phyloP scores from a whole-genome alignment of 2,329 filamentous ascomycete species.

The Aspergillus ruber region DNA sequence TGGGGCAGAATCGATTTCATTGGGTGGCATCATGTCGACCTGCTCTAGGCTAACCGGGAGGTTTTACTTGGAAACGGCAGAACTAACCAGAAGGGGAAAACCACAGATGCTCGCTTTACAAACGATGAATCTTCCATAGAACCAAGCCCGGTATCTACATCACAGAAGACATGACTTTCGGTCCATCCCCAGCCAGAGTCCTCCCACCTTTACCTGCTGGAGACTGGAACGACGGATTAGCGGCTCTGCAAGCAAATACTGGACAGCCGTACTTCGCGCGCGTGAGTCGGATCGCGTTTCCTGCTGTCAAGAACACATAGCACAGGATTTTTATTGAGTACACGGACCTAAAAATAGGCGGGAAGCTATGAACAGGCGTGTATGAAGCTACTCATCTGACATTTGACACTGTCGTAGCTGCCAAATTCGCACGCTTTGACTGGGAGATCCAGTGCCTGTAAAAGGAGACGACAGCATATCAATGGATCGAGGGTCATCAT shows the following conservation, averaged over 20 bases:
- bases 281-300: constrained; percentile 12
- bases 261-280: constrained; percentile 16
- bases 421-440: constrained; percentile 34
- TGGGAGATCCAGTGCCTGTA: constrained; percentile 34
- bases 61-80: too few species aligned
- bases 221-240: constrained; percentile 26
- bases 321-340: constrained; percentile 18
- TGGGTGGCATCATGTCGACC: too few species aligned
- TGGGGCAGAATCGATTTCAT: too few species aligned
- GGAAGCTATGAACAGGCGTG: constrained; percentile 17
- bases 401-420: constrained; percentile 17
- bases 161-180: constrained; percentile 24
- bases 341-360: constrained; percentile 11
- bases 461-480: constrained; percentile 32
- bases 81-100: too few species aligned
- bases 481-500: constrained; percentile 29
- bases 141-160: constrained; percentile 19
- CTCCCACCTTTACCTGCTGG: constrained; percentile 18
- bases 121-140: constrained; percentile 11
- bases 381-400: constrained; percentile 16
- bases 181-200: constrained; percentile 16
- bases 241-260: constrained; percentile 10
- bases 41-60: too few species aligned
- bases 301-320: constrained; percentile 15
- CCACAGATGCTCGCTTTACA: too few species aligned